Percentiles rank a stretch among this genome's conserved stretches.
Conservation (phyloP, 345 rosid species). For the Eucalyptus curtisii region DNA sequence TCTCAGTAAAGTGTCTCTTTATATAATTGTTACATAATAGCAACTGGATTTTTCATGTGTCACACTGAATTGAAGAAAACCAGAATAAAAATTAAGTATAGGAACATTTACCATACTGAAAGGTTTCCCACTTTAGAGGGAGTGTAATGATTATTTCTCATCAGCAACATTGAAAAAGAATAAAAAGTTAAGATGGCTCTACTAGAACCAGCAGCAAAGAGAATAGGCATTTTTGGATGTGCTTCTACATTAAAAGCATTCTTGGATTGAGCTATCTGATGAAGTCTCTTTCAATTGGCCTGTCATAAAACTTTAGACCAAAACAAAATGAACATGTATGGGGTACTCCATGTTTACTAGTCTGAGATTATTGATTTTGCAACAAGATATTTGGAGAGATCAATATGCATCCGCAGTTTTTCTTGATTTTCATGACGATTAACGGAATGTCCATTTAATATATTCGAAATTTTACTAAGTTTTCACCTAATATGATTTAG, state of each 20-base stretch:
- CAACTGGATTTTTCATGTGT: not conserved
- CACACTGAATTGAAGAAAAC: not conserved
- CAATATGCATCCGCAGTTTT: not conserved
- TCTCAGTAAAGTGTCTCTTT: not conserved
- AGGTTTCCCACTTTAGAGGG: not conserved
- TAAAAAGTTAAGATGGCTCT: not conserved
- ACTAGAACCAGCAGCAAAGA: not conserved
- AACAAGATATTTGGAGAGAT: not conserved
- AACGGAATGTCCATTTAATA: not conserved
- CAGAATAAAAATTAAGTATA: not conserved
- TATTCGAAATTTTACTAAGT: not conserved
- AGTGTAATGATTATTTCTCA: not conserved
- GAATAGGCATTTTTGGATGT: not conserved
- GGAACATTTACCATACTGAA: not conserved
- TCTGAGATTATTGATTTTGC: not conserved
- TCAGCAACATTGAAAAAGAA: not conserved
- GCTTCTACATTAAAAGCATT: not conserved
- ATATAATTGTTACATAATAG: not conserved
- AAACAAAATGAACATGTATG: not conserved
- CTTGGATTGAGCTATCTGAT: not conserved
- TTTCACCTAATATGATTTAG: not conserved
- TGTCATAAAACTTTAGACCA: not conserved
- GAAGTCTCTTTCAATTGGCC: not conserved
- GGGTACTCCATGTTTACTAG: not conserved
- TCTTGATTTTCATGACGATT: not conserved